A percentile compares a stretch with the other conserved stretches of the same genome.
phyloP scores from a whole-genome alignment of 2,329 filamentous ascomycete genomes.

The Colletotrichum tanaceti region DNA sequence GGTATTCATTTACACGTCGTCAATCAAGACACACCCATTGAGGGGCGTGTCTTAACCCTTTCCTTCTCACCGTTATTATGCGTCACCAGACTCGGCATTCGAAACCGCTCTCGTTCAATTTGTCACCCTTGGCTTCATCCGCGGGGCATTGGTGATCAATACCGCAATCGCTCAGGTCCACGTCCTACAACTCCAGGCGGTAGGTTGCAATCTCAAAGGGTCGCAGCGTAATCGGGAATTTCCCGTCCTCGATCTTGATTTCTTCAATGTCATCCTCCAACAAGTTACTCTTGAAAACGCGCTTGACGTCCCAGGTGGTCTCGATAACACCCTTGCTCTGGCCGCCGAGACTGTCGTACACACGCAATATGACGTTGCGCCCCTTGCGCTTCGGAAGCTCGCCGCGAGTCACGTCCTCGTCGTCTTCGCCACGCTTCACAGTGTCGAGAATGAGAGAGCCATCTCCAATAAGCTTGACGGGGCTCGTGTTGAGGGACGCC shows the following conservation, averaged over 20 bases:
- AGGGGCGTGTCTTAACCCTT: not conserved
- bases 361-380: conserved; percentile 81
- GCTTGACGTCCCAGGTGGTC: conserved; percentile 77
- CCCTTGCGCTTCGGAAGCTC: conserved; percentile 75
- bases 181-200: conserved; percentile 66
- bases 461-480: conserved; percentile 75
- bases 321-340: conserved; percentile 77
- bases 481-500: conserved; percentile 49
- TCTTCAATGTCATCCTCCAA: conserved; percentile 87
- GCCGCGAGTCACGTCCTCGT: conserved; percentile 76
- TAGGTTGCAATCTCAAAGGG: conserved; percentile 90
- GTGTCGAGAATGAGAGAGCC: conserved; percentile 83
- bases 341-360: conserved; percentile 92
- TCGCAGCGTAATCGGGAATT: conserved; percentile 73
- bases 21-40: not conserved
- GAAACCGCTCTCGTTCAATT: not conserved
- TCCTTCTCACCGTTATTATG: not conserved
- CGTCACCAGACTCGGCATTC: not conserved
- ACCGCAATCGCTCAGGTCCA: conserved; percentile 35
- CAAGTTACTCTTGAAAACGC: conserved; percentile 84
- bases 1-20: conserved; percentile 25
- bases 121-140: conserved; percentile 4
- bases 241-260: conserved; percentile 62
- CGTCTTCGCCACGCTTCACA: conserved; percentile 93
- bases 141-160: conserved; percentile 8